phyloP scores from a whole-genome alignment of 495 filamentous ascomycete species.

The Daldinia caldariorum region DNA sequence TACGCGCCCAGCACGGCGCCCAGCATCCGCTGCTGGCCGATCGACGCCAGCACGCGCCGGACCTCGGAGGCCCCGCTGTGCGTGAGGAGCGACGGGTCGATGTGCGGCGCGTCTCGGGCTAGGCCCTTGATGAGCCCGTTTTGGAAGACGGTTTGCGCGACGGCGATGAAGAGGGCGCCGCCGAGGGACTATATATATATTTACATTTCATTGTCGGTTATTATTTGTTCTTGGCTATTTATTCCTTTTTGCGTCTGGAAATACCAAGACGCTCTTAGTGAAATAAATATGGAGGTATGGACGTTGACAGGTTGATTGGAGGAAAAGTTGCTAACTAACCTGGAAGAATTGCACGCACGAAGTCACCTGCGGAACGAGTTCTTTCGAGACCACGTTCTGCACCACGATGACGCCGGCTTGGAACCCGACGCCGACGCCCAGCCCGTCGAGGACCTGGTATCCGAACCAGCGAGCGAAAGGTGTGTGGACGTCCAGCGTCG shows the following conservation, averaged over 20 bases:
- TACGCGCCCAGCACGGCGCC: constrained; percentile 55
- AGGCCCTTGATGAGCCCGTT: constrained; percentile 62
- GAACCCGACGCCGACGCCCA: constrained; percentile 58
- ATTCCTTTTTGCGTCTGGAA: neutral
- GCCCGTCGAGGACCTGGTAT: constrained; percentile 61
- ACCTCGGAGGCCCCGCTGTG: constrained; percentile 58
- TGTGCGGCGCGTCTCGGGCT: constrained; percentile 39
- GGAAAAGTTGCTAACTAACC: neutral
- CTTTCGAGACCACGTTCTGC: constrained; percentile 56
- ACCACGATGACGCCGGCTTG: constrained; percentile 64
- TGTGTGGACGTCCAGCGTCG: constrained; percentile 58
- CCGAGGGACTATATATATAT: constrained; percentile 58
- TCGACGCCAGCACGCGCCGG: constrained; percentile 45
- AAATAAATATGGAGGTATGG: no score
- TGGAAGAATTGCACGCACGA: constrained; percentile 74
- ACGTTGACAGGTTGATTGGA: neutral
- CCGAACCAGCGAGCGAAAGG: constrained; percentile 61
- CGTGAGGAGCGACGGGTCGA: constrained; percentile 53
- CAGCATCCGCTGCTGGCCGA: constrained; percentile 44
- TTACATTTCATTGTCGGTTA: neutral
- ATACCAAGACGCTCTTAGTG: neutral
- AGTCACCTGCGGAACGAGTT: constrained; percentile 70
- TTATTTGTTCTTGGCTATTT: neutral
- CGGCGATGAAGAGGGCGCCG: constrained; percentile 73
- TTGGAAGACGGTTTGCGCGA: constrained; percentile 73